Conservation (phyloP, 108 stramenopile genomes). For the Pelagomonas calceolata region DNA sequence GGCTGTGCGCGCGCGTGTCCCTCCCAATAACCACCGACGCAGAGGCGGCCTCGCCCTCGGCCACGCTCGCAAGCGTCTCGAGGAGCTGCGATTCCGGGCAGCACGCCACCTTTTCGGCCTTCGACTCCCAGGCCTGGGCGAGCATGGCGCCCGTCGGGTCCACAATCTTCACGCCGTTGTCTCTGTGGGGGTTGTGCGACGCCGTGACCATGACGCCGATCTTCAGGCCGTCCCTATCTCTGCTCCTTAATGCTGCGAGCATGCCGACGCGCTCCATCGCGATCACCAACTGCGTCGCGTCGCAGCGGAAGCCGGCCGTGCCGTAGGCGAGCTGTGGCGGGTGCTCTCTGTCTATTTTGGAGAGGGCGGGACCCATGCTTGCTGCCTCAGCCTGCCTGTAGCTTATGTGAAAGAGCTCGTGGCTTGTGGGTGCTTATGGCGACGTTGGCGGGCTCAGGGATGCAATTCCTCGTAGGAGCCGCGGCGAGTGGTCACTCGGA, state of each 20-base stretch:
- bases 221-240: neutral
- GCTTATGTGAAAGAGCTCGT: too few species aligned
- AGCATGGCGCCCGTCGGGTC: constrained; percentile 23
- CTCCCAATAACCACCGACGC: constrained; percentile 53
- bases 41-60: neutral
- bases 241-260: constrained; percentile 28
- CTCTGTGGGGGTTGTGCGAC: constrained; percentile 78
- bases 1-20: constrained; percentile 76
- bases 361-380: too few species aligned
- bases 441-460: too few species aligned
- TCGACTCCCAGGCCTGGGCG: constrained; percentile 4
- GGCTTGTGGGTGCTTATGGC: too few species aligned
- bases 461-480: too few species aligned
- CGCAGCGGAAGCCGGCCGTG: constrained; percentile 39
- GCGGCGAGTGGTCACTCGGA: too few species aligned
- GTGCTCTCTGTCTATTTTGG: neutral
- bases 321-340: constrained; percentile 26
- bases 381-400: too few species aligned
- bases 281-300: constrained; percentile 25
- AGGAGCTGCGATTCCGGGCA: neutral
- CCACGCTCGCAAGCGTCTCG: neutral
- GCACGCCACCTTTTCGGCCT: neutral
- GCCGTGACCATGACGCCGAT: constrained; percentile 96
- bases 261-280: constrained; percentile 37
- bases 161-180: constrained; percentile 93